Percentiles rank a stretch among this genome's conserved stretches.
Conservation (phyloP, 768 basidiomycete genomes). For the Leucosporidium scottii region DNA sequence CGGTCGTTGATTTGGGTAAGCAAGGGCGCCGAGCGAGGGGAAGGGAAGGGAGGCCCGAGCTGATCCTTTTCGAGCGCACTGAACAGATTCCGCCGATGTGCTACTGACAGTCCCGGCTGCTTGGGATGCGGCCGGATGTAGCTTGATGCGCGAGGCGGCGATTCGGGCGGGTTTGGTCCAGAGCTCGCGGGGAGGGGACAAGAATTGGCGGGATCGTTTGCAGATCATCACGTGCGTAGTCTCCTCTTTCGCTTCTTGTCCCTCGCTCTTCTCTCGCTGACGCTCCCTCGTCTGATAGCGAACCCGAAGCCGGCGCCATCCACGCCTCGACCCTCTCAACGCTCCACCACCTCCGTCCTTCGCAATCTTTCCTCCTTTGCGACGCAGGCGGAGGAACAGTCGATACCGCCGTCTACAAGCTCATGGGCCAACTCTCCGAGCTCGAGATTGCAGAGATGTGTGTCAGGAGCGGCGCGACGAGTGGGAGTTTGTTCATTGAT, state of each 20-base stretch:
- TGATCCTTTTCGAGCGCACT: neutral
- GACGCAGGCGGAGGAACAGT: conserved; percentile 83
- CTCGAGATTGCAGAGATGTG: conserved; percentile 91
- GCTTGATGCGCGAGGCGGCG: conserved; percentile 77
- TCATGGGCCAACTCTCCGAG: conserved; percentile 68
- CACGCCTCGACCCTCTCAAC: conserved; percentile 77
- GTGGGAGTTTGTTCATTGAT: conserved; percentile 80
- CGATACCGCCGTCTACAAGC: conserved; percentile 52
- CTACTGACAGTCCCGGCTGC: conserved; percentile 83
- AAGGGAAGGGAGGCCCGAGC: too few species aligned
- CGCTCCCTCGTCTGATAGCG: conserved; percentile 40
- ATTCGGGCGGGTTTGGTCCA: conserved; percentile 73
- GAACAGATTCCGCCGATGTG: conserved; percentile 68
- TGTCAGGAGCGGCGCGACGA: conserved; percentile 77
- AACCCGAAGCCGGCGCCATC: conserved; percentile 80
- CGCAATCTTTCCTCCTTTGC: conserved; percentile 84
- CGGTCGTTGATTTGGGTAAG: conserved; percentile 74
- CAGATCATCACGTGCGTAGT: conserved; percentile 63
- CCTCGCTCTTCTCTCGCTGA: neutral
- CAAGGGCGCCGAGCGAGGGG: conserved; percentile 1
- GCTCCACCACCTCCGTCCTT: conserved; percentile 67
- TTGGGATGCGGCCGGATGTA: conserved; percentile 79
- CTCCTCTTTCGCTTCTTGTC: neutral
- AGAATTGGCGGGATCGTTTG: conserved; percentile 69
- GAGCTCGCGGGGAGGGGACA: conserved; percentile 61